A percentile compares a stretch with the other conserved stretches of the same genome.
These are phyloP conservation scores for Torrubiellomyces zombiae DNA, from an alignment of 2,329 filamentous ascomycete species.

Conservation along the genomic window DNA sequence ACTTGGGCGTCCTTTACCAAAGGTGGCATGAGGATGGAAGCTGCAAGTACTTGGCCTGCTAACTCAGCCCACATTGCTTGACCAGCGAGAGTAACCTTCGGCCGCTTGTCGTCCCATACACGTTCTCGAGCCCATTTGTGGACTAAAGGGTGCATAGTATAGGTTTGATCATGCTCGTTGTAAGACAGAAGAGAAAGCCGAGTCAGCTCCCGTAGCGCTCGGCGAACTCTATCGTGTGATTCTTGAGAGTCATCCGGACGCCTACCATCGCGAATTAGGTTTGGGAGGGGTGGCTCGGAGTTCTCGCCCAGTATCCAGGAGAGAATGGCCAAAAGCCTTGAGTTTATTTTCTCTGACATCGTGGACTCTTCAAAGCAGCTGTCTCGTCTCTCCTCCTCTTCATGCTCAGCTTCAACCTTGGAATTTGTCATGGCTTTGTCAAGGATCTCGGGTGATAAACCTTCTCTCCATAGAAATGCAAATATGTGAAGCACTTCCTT, in stretches of 20 bases:
- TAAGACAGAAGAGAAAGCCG: constrained; percentile 1
- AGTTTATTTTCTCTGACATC: too few relatives aligned
- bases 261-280: background rate
- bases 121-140: constrained; percentile 3
- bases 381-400: background rate
- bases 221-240: constrained; percentile 1
- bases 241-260: background rate
- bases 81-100: constrained; percentile 1
- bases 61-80: constrained; percentile 3
- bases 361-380: too few relatives aligned
- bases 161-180: constrained; percentile 2
- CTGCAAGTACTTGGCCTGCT: constrained; percentile 1
- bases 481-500: constrained; percentile 3
- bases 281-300: background rate
- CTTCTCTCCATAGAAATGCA: constrained; percentile 4
- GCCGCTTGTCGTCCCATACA: too few relatives aligned
- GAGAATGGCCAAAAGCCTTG: too few relatives aligned
- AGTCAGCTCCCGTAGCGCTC: constrained; percentile 1
- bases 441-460: background rate
- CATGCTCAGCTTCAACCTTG: background rate
- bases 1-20: background rate
- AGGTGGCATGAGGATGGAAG: constrained; percentile 3
- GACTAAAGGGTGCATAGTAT: constrained; percentile 4
- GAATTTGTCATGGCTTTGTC: background rate
- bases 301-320: too few relatives aligned